Conservation (phyloP, 2,329 filamentous ascomycete genomes). For the Scytalidium lignicola region DNA sequence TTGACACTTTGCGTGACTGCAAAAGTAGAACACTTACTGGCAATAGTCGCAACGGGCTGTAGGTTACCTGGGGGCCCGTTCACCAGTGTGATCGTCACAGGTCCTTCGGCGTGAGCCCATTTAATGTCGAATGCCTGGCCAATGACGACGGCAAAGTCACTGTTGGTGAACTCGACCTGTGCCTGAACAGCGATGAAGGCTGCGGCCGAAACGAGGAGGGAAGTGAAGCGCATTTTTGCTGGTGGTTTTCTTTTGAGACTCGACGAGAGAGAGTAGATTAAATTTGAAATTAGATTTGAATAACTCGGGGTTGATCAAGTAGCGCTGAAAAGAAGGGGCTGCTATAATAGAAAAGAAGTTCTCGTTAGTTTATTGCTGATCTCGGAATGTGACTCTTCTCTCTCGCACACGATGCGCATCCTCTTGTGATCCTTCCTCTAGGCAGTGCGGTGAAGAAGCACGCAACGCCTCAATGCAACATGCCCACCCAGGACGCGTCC, state of each 20-base stretch:
- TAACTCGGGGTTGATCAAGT: background rate
- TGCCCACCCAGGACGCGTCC: too few relatives aligned
- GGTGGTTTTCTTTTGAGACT: constrained; percentile 1
- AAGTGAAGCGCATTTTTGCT: constrained; percentile 26
- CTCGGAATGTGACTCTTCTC: too few relatives aligned
- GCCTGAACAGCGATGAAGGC: constrained; percentile 14
- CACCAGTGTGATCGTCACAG: constrained; percentile 24
- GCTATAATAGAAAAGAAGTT: too few relatives aligned
- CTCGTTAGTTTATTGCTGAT: too few relatives aligned
- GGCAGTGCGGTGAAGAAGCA: too few relatives aligned
- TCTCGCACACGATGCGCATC: too few relatives aligned
- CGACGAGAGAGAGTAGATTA: background rate
- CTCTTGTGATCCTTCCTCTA: too few relatives aligned
- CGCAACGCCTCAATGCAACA: too few relatives aligned
- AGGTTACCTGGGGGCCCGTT: constrained; percentile 18
- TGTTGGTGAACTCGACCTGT: constrained; percentile 20
- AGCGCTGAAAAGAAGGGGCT: too few relatives aligned
- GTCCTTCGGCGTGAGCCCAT: constrained; percentile 19
- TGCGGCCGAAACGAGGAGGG: constrained; percentile 17
- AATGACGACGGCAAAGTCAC: constrained; percentile 14
- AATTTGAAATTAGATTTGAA: background rate
- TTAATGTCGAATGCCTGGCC: constrained; percentile 20
- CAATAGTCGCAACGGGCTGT: constrained; percentile 18
- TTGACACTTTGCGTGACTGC: too few relatives aligned
- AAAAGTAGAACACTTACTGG: constrained; percentile 22